Conservation (phyloP, 352 stramenopile genomes). For the Phytophthora podocarpi region DNA sequence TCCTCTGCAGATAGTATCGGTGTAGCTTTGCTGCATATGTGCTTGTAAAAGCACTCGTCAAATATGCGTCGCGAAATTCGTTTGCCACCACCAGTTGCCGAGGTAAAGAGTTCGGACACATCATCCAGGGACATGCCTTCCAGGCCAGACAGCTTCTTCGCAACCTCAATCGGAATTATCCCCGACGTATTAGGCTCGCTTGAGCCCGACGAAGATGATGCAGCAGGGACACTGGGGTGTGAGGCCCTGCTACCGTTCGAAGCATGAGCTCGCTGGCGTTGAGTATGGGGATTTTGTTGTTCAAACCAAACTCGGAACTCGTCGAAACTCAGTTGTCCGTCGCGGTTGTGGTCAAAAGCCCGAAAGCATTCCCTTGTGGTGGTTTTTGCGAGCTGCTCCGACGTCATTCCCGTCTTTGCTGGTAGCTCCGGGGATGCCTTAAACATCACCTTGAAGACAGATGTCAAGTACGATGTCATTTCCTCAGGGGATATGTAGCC, state of each 20-base stretch:
- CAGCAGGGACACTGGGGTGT: background rate
- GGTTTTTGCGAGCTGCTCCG: constrained; percentile 67
- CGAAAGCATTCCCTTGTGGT: constrained; percentile 84
- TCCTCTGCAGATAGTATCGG: constrained; percentile 43
- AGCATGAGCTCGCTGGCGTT: constrained; percentile 6
- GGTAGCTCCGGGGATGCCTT: constrained; percentile 75
- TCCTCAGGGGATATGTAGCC: constrained; percentile 81
- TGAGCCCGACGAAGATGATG: constrained; percentile 25
- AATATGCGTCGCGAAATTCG: constrained; percentile 70
- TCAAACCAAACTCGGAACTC: constrained; percentile 84
- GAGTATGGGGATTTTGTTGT: constrained; percentile 46
- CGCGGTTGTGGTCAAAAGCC: constrained; percentile 75
- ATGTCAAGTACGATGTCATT: constrained; percentile 84
- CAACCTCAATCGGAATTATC: constrained; percentile 67
- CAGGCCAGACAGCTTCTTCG: constrained; percentile 73
- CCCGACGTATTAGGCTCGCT: constrained; percentile 13
- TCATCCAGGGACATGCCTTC: constrained; percentile 66
- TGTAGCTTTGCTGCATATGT: constrained; percentile 46
- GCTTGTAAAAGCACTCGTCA: constrained; percentile 79
- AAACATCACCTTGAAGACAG: constrained; percentile 88
- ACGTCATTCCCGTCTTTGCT: constrained; percentile 54
- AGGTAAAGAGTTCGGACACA: constrained; percentile 62
- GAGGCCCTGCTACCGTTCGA: constrained; percentile 19
- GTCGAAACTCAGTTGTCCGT: constrained; percentile 77
- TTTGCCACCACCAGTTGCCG: constrained; percentile 50